phyloP scores from a whole-genome alignment of 2,329 filamentous ascomycete genomes.

The Aspergillus pseudotamarii region DNA sequence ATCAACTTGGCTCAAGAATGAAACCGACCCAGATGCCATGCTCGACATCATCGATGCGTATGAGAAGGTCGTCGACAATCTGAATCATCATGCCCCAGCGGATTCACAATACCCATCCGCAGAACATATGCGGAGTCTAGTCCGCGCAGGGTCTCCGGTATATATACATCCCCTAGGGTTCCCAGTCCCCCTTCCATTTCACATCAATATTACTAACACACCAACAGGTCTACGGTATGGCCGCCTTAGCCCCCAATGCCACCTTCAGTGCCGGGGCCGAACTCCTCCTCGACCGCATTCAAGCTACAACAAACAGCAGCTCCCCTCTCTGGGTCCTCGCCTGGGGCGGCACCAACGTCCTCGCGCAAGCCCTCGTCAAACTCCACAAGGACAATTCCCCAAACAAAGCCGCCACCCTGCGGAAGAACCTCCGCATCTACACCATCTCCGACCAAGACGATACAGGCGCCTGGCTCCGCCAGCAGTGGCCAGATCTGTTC shows the following conservation, averaged over 20 bases:
- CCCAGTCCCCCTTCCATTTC: too few relatives aligned
- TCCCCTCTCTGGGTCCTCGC: conserved; percentile 56
- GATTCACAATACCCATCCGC: conserved; percentile 47
- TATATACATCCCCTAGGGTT: conserved; percentile 33
- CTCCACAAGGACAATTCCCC: conserved; percentile 23
- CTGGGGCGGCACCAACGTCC: conserved; percentile 58
- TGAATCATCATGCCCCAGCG: conserved; percentile 53
- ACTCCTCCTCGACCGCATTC: conserved; percentile 48
- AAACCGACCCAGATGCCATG: conserved; percentile 48
- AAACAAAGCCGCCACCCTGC: conserved; percentile 39
- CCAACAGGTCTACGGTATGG: conserved; percentile 35
- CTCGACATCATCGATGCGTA: conserved; percentile 50
- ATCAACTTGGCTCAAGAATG: conserved; percentile 50
- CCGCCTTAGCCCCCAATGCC: conserved; percentile 34
- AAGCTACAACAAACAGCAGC: conserved; percentile 31
- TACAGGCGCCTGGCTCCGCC: conserved; percentile 58
- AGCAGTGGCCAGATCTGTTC: conserved; percentile 56
- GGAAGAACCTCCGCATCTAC: conserved; percentile 53
- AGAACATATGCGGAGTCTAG: conserved; percentile 37
- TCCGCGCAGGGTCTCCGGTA: conserved; percentile 45
- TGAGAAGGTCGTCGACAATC: conserved; percentile 48
- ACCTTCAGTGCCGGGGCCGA: conserved; percentile 48
- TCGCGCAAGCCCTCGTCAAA: conserved; percentile 53
- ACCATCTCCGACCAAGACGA: conserved; percentile 64
- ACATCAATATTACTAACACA: too few relatives aligned